Base-by-base conservation (phyloP, 352 stramenopile genomes). In the Phytophthora crassamura region DNA sequence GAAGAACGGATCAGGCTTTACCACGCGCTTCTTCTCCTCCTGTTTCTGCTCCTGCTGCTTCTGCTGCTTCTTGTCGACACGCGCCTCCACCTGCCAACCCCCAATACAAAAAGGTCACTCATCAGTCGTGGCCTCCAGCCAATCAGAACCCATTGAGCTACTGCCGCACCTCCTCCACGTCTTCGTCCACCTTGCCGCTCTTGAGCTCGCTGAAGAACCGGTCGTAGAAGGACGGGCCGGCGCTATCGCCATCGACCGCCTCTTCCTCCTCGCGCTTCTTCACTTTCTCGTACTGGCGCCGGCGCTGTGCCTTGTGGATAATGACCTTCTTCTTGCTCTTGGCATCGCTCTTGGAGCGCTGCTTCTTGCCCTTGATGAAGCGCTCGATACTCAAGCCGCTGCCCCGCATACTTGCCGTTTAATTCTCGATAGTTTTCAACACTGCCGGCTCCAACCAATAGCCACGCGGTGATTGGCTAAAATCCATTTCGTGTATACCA, bases 271-370 rank as follows among this genome's bases (percentile, higher is more conserved):
- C 75, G 35, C 70, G 79, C 59, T 88, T 81, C 71, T 95, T 95
- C 49, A 91, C 80, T 63, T 95, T 93, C 43, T 89, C 84, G 64
- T 95, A 95, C 63, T 89, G 71, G 34, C 85, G 81, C 46, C 82
- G 84, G 11, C 84, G 84, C 66, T 81, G 67, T n/a, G 87, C 87
- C 71, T 95, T 95, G 71, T 80, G 80, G 41, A 93, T 85, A 34
- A 91, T 89, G 25, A 68, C 72, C 53, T 89, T 84, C 80, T 95
- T 94, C 72, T 91, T 93, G 74, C 78, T 90, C 76, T 93, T 89
- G 10, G 81, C 79, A 59, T 94, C 85, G 20, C 75, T 86, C 67
- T 93, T 94, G 40, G 83, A 89, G 46, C 75, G 70, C 42, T 93
- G 85, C 18, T 84, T 80, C 69, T 95, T 95, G 68, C 87, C 87